Evolutionary conservation across 805 yeast genomes (phyloP), one percentile per base, ranked within the genome.

Genomic region (Metschnikowia rubicola): DNA sequence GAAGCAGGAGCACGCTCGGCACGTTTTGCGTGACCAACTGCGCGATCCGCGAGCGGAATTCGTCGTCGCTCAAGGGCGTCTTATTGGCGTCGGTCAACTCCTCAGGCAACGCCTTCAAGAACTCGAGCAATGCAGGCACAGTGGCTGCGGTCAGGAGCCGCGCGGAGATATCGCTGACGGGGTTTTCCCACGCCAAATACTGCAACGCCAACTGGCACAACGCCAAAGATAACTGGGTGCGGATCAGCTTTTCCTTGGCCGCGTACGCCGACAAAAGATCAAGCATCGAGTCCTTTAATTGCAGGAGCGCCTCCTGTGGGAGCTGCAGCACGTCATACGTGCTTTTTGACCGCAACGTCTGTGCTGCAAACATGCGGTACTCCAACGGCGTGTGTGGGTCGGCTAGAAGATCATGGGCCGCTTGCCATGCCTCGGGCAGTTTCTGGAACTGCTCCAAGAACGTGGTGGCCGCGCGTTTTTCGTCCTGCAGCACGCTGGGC

Each of bases 41-140:
- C 38, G 74, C 70, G 2, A 86, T 80, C 60, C 97, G 78, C 1
- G 63, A 54, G 45, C 78, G 75, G 59, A 85, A 86, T 61, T 92
- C 96, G 39, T 86, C 91, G 62, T 87, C 94, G 5, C 89, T 80
- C 53, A 92, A 71, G 13, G 91, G 84, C 1, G 94, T 80, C 48
- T 82, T 82, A 55, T 84, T 86, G 42, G 83, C 81, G 57, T 86
- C 95, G 37, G 83, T 67, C 37, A 90, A 76, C 66, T 94, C 99
- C 64, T 94, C 98, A 1, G 99, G 99, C 47, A 94, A 70, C 43
- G 94, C 84, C 62, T 83, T 84, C 52, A 94, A 75, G 59, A 92
- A 90, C 60, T 88, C 95, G 46, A 95, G 71, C 37, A 92, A 63
- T 41, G 80, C 68, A 4, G 69, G 62, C 56, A 77, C 62, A 40